Base-by-base conservation (phyloP, 805 yeast species). In the Lipomyces yamadae region DNA sequence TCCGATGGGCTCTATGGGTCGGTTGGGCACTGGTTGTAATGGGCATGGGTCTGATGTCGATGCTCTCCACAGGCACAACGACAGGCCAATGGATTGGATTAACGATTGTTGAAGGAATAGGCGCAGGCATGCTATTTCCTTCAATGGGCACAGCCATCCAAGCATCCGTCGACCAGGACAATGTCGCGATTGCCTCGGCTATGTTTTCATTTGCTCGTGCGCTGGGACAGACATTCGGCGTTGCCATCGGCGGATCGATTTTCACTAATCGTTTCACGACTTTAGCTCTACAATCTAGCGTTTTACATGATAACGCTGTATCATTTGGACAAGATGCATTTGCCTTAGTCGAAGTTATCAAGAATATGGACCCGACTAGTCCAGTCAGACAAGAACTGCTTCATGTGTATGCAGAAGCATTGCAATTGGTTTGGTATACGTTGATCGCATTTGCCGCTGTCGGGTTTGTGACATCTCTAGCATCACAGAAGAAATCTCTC, bases 41-140 rank as follows among this genome's bases (percentile, higher is more conserved):
- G 24, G 24, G 24, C 24, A 86, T 2, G 88, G 88, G 50, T 64
- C 83, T n/a, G 88, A 88, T 5, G 63, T 74, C 52, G 88, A 86
- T 0, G 58, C 84, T 8, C 58, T 84, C 24, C 24, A 24, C 24
- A 24, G 24, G 24, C 24, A 24, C 24, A 24, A 24, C 24, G 24
- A 24, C 24, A 24, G 24, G 24, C 24, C 24, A 24, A 24, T 24
- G 24, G 24, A 24, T 24, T 24, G 24, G 24, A 24, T 24, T 24
- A 24, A 24, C 24, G 6, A 61, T 76, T 1, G 73, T 82, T 11
- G 71, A 76, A 1, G 86, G 87, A 15, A 77, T 83, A 2, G 81
- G 85, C 0, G 76, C 80, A 61, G 88, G 87, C 2, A 48, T 81
- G 2, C 77, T 77, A 62, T 78, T 84, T 74, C 84, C 84, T 66